Percentiles rank a stretch among this genome's conserved stretches.
phyloP scores from a whole-genome alignment of 2,329 filamentous ascomycete genomes.

The Colletotrichum echinochloae region DNA sequence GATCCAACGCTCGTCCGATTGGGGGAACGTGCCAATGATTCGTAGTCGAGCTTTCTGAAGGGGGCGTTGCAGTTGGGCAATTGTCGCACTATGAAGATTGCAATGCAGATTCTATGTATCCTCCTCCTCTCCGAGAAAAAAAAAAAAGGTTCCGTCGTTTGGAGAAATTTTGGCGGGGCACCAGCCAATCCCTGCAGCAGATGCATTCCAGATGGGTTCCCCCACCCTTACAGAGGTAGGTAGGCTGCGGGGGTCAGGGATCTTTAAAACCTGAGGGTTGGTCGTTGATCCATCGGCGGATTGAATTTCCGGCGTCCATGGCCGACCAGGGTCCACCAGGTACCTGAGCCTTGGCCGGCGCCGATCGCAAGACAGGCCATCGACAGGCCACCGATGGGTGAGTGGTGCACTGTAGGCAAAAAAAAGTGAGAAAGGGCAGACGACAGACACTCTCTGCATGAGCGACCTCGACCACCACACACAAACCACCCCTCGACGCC shows the following conservation, averaged over 20 bases:
- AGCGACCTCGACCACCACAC: slow-evolving; percentile 13
- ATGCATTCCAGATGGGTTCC: slow-evolving; percentile 30
- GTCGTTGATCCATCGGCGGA: slow-evolving; percentile 20
- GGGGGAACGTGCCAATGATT: background rate
- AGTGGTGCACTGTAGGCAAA: slow-evolving; percentile 2
- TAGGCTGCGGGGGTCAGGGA: slow-evolving; percentile 10
- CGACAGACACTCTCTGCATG: slow-evolving; percentile 1
- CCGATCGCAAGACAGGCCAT: slow-evolving; percentile 28
- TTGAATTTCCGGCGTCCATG: slow-evolving; percentile 33
- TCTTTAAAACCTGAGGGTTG: background rate
- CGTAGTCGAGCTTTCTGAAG: background rate
- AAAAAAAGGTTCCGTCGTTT: slow-evolving; percentile 5
- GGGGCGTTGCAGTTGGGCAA: background rate
- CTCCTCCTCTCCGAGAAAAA: too few species aligned
- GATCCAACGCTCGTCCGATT: background rate
- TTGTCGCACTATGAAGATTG: slow-evolving; percentile 3
- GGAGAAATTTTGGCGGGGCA: slow-evolving; percentile 43
- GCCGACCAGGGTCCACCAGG: slow-evolving; percentile 8
- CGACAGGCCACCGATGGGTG: slow-evolving; percentile 7
- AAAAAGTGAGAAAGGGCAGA: background rate
- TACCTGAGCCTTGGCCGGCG: slow-evolving; percentile 22
- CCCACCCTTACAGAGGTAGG: too few species aligned
- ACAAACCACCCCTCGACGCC: slow-evolving; percentile 5
- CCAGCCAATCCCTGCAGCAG: slow-evolving; percentile 37
- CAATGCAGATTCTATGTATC: background rate